Evolutionary conservation across 2,329 filamentous ascomycete species (phyloP).

Genomic region (Stemphylium vesicarium): DNA sequence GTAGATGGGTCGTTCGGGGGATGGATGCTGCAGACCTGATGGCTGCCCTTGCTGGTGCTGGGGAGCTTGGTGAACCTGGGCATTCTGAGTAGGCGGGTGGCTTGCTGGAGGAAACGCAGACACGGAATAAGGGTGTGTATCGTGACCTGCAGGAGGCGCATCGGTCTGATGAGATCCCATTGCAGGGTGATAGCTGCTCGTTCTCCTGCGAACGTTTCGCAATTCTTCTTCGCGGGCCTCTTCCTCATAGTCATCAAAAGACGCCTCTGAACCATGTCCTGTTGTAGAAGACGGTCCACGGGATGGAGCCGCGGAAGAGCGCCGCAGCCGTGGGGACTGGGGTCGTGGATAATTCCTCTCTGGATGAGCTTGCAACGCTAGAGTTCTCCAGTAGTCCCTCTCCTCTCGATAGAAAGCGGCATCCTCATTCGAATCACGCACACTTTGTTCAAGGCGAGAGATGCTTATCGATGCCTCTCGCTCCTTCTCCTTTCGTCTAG

Average conservation of each 20-base stretch:
- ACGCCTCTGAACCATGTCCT: constrained; percentile 39
- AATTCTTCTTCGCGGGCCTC: constrained; percentile 36
- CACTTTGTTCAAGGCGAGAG: constrained; percentile 70
- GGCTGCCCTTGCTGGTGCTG: constrained; percentile 20
- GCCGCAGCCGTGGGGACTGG: constrained; percentile 50
- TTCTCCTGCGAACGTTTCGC: constrained; percentile 47
- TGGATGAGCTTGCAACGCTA: constrained; percentile 64
- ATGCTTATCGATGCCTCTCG: constrained; percentile 73
- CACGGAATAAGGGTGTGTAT: constrained; percentile 27
- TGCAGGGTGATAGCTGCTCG: constrained; percentile 45
- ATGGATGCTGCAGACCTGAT: constrained; percentile 10
- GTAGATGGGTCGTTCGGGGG: constrained; percentile 18
- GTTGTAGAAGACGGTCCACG: constrained; percentile 36
- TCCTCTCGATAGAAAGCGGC: constrained; percentile 76
- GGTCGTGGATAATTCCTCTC: constrained; percentile 55
- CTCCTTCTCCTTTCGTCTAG: constrained; percentile 82
- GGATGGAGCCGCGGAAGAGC: constrained; percentile 39
- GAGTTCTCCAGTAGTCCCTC: constrained; percentile 66
- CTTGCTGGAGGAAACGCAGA: constrained; percentile 30
- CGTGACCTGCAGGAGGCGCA: constrained; percentile 24
- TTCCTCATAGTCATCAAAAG: constrained; percentile 42
- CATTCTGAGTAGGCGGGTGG: constrained; percentile 13
- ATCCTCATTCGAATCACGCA: constrained; percentile 71
- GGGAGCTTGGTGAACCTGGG: constrained; percentile 13
- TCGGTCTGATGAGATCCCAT: constrained; percentile 32